Evolutionary conservation across 768 basidiomycete genomes (phyloP).

Genomic region (Hericium coralloides): DNA sequence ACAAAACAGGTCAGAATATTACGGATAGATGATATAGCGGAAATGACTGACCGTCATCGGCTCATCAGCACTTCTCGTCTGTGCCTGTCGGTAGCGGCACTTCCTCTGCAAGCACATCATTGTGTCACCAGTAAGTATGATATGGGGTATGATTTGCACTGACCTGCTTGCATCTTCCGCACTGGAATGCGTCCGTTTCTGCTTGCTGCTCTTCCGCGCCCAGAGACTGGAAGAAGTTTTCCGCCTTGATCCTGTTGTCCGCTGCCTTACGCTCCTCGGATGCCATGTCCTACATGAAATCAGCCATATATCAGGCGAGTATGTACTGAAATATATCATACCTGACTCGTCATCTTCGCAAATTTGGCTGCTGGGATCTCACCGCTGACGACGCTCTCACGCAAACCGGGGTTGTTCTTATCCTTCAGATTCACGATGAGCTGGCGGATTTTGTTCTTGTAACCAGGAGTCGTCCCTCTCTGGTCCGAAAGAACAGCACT

Average conservation of each 20-base stretch:
- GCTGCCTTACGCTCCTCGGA: constrained; percentile 84
- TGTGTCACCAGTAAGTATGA: not conserved
- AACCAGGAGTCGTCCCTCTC: constrained; percentile 36
- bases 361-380: constrained; percentile 63
- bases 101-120: constrained; percentile 44
- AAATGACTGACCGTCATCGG: constrained; percentile 80
- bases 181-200: constrained; percentile 98
- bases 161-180: constrained; percentile 86
- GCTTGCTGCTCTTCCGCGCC: constrained; percentile 86
- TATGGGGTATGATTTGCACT: constrained; percentile 7
- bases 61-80: constrained; percentile 96
- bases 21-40: not conserved
- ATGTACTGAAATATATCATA: constrained; percentile 23
- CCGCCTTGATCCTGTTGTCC: constrained; percentile 71
- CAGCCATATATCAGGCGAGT: not conserved
- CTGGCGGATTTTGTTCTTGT: constrained; percentile 77
- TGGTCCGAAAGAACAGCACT: constrained; percentile 42
- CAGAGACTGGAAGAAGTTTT: constrained; percentile 86
- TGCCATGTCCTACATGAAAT: constrained; percentile 74
- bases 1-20: not conserved
- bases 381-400: constrained; percentile 81
- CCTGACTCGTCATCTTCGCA: constrained; percentile 74
- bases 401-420: constrained; percentile 81
- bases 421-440: constrained; percentile 93
- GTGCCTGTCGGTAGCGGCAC: constrained; percentile 90